Percentiles rank a stretch among this genome's conserved stretches.
phyloP scores from a whole-genome alignment of 805 yeast species.

The Cyberlindnera subsufficiens region DNA sequence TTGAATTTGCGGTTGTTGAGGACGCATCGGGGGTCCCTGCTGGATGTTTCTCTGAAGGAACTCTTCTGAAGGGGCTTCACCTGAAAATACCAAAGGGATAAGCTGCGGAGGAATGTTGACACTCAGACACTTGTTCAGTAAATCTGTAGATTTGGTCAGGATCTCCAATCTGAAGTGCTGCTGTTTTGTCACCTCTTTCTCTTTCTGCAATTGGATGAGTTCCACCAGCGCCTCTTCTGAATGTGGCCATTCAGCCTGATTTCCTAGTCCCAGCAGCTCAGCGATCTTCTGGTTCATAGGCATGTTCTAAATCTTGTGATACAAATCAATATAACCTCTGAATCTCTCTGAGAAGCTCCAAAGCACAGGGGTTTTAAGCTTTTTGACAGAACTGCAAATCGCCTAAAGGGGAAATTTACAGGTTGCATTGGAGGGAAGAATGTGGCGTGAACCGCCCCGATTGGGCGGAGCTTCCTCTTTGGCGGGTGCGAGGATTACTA shows the following conservation, averaged over 20 bases:
- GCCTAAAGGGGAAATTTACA: too few relatives aligned
- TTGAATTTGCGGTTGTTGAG: background rate
- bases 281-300: slow-evolving; percentile 18
- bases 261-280: slow-evolving; percentile 17
- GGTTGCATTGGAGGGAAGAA: too few relatives aligned
- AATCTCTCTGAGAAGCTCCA: too few relatives aligned
- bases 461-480: too few relatives aligned
- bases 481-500: too few relatives aligned
- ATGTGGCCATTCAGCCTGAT: slow-evolving; percentile 21
- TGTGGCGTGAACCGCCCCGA: too few relatives aligned
- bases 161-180: slow-evolving; percentile 66
- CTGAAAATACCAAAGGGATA: slow-evolving; percentile 54
- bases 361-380: too few relatives aligned
- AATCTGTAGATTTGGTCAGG: slow-evolving; percentile 51
- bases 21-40: background rate
- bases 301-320: background rate
- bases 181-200: slow-evolving; percentile 80
- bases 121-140: slow-evolving; percentile 53
- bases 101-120: slow-evolving; percentile 59
- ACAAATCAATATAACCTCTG: background rate
- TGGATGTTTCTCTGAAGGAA: slow-evolving; percentile 5
- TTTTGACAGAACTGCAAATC: too few relatives aligned
- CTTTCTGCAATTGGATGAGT: slow-evolving; percentile 27
- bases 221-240: slow-evolving; percentile 20
- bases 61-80: slow-evolving; percentile 24